Conservation (phyloP, 192 early-diverging fungal species). For the Entophlyctis luteolus region DNA sequence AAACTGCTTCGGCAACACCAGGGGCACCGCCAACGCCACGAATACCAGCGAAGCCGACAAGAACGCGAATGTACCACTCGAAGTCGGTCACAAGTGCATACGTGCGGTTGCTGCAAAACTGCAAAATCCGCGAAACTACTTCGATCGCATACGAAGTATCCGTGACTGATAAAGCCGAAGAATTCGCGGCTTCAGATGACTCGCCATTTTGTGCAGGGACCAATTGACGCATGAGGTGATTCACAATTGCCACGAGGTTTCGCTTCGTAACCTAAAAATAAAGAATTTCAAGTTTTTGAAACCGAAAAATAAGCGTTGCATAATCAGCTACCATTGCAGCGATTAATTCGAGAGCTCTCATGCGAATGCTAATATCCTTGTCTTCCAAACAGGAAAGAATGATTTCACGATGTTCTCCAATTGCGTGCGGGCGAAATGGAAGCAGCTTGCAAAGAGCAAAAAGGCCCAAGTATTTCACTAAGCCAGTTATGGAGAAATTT, state of each 20-base stretch:
- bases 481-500: background rate
- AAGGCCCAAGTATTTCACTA: conserved; percentile 90
- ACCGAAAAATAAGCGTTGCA: background rate
- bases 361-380: conserved; percentile 85
- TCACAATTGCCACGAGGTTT: conserved; percentile 78
- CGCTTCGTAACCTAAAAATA: conserved; percentile 62
- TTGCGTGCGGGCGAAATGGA: conserved; percentile 75
- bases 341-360: conserved; percentile 81
- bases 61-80: conserved; percentile 89
- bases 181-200: conserved; percentile 30
- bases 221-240: conserved; percentile 77
- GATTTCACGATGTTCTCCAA: conserved; percentile 74
- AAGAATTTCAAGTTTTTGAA: background rate
- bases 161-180: conserved; percentile 4
- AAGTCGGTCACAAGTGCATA: conserved; percentile 85
- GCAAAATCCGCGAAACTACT: conserved; percentile 77
- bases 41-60: conserved; percentile 73
- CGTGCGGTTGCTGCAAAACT: conserved; percentile 77
- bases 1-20: conserved; percentile 54
- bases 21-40: conserved; percentile 71
- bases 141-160: conserved; percentile 64
- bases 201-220: conserved; percentile 14
- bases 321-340: conserved; percentile 65
- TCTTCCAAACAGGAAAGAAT: conserved; percentile 89
- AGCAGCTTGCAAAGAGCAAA: conserved; percentile 80